Conservation (phyloP, 2,329 filamentous ascomycete genomes). For the Pyricularia grisea region DNA sequence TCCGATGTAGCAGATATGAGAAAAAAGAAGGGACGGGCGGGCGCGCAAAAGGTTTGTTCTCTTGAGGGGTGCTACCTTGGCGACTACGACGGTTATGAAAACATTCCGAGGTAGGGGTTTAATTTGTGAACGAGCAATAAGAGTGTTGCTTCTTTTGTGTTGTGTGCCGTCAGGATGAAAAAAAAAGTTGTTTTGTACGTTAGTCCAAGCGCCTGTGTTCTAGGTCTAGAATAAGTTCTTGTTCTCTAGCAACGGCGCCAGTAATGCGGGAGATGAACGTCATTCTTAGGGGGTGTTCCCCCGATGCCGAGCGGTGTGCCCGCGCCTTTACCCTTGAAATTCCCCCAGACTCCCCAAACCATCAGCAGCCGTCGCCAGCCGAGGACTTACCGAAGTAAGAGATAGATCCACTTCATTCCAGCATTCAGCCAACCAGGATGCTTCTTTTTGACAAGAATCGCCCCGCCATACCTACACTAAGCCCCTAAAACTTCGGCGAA, state of each 20-base stretch:
- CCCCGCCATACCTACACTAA: background rate
- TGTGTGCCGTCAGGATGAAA: background rate
- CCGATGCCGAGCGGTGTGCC: background rate
- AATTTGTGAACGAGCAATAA: background rate
- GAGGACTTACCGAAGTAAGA: slow-evolving; percentile 4
- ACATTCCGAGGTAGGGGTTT: background rate
- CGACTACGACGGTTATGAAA: background rate
- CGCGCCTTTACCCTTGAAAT: background rate
- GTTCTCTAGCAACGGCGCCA: background rate
- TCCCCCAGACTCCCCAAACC: background rate
- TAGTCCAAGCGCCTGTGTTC: background rate
- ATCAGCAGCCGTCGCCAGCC: background rate
- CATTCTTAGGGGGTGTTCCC: background rate
- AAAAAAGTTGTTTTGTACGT: background rate
- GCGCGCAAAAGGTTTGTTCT: background rate
- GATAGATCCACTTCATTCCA: background rate
- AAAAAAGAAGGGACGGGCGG: background rate
- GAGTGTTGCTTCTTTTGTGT: background rate
- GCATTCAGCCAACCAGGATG: background rate
- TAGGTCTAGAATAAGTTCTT: background rate
- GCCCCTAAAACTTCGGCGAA: background rate
- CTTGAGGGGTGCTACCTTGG: background rate
- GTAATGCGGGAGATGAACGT: background rate
- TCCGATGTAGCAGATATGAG: background rate
- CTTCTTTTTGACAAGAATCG: background rate